phyloP scores from a whole-genome alignment of 768 basidiomycete genomes.

The Suillus bovinus region DNA sequence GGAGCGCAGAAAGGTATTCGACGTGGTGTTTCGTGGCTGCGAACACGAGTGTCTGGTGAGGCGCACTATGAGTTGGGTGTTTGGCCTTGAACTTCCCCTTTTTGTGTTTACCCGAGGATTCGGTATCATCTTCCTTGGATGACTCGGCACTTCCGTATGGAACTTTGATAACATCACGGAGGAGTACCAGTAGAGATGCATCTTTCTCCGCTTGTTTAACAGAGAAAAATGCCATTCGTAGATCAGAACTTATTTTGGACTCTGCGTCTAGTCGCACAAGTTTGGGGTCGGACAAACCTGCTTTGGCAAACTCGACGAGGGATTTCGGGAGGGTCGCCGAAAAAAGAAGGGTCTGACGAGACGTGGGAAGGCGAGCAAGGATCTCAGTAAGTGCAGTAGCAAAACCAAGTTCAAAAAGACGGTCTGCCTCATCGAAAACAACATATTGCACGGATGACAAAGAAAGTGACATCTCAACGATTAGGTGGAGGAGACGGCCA shows the following conservation, averaged over 20 bases:
- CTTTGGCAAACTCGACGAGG: conserved; percentile 97
- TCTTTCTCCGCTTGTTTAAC: conserved; percentile 94
- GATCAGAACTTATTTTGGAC: conserved; percentile 91
- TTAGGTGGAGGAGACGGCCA: conserved; percentile 93
- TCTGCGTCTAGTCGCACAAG: conserved; percentile 96
- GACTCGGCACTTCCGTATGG: conserved; percentile 50
- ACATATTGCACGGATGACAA: conserved; percentile 85
- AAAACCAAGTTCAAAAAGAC: conserved; percentile 98
- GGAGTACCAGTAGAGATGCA: conserved; percentile 78
- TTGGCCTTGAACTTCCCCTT: conserved; percentile 55
- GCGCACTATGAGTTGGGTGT: conserved; percentile 51
- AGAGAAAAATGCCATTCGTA: conserved; percentile 93
- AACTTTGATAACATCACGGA: conserved; percentile 86
- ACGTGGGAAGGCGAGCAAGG: conserved; percentile 79
- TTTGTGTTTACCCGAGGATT: conserved; percentile 38
- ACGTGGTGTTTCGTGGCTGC: conserved; percentile 98
- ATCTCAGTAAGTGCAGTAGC: conserved; percentile 91
- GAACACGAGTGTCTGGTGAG: conserved; percentile 93
- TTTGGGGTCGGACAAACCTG: conserved; percentile 90
- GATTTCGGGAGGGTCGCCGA: conserved; percentile 96
- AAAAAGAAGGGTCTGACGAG: conserved; percentile 91
- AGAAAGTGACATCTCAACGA: conserved; percentile 96
- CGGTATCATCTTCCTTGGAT: conserved; percentile 27
- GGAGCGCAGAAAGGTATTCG: conserved; percentile 83
- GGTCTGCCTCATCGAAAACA: conserved; percentile 97